Conservation (phyloP, 1,284 basidiomycete genomes). For the Leccinum solheimii region DNA sequence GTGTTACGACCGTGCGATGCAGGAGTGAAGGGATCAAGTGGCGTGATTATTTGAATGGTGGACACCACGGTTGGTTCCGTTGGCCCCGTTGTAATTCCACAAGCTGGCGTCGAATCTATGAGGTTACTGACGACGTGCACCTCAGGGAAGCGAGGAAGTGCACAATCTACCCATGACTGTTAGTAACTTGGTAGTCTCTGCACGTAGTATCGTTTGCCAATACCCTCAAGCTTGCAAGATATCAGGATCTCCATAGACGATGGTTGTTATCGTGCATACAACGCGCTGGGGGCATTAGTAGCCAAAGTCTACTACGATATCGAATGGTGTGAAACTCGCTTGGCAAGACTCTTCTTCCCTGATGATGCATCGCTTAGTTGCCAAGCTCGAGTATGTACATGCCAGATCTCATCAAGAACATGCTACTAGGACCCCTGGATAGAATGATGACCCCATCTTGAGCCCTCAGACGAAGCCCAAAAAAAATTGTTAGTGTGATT, state of each 20-base stretch:
- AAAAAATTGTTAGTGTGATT: no score
- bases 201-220: neutral
- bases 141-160: neutral
- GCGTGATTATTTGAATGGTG: neutral
- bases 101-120: neutral
- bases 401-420: neutral
- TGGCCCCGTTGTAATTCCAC: conserved; percentile 1
- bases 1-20: neutral
- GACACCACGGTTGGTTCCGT: neutral
- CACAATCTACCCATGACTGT: neutral
- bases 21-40: neutral
- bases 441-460: neutral
- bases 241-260: neutral
- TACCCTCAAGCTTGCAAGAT: neutral
- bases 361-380: neutral
- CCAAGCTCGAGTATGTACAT: neutral
- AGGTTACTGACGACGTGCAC: neutral
- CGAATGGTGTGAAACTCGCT: no score
- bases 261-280: neutral
- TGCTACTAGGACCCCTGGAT: neutral
- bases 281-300: neutral
- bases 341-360: neutral
- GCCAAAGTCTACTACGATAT: neutral
- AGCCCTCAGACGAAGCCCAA: no score
- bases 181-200: neutral